Percentiles rank a stretch among this genome's conserved stretches.
These are phyloP conservation scores for Wickerhamomyces sp. DNA, from an alignment of 1,139 yeast genomes.

Conservation along the genomic window DNA sequence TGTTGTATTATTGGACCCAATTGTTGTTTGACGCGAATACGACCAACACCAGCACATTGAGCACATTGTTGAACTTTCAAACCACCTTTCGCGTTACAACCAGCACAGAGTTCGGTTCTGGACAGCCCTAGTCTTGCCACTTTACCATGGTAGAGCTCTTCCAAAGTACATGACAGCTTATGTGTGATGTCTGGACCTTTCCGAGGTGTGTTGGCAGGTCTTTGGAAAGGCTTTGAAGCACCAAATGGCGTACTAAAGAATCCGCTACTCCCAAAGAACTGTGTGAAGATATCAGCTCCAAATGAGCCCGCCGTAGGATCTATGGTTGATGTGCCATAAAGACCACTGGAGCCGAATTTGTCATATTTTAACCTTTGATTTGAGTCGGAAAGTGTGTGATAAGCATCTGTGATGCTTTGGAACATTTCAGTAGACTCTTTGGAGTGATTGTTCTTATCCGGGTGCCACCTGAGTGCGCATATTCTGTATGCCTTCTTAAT, in stretches of 20 bases:
- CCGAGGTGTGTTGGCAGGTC: too few relatives aligned
- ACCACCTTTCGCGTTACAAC: conserved; percentile 44
- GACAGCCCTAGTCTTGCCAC: conserved; percentile 40
- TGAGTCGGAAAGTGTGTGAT: conserved; percentile 49
- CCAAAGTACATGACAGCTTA: conserved; percentile 37
- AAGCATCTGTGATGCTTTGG: conserved; percentile 56
- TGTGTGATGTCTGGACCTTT: conserved; percentile 45
- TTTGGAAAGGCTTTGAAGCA: not conserved
- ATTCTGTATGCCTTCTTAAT: conserved; percentile 59
- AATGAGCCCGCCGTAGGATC: conserved; percentile 16
- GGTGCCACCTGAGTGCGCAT: conserved; percentile 61
- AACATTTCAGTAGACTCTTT: conserved; percentile 54
- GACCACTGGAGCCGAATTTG: conserved; percentile 51
- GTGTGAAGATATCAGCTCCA: conserved; percentile 32
- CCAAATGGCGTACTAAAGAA: conserved; percentile 1
- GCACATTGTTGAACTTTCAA: conserved; percentile 25
- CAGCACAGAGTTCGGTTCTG: conserved; percentile 35
- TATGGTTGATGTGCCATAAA: conserved; percentile 29
- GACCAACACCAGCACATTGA: conserved; percentile 37
- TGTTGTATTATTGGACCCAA: conserved; percentile 27
- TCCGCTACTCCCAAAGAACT: conserved; percentile 29
- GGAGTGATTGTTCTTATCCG: conserved; percentile 56
- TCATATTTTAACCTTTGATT: conserved; percentile 54
- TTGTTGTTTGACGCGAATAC: conserved; percentile 23
- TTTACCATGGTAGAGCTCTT: conserved; percentile 46